Base-by-base conservation (phyloP, 495 filamentous ascomycete species). In the Penicillium lividum region DNA sequence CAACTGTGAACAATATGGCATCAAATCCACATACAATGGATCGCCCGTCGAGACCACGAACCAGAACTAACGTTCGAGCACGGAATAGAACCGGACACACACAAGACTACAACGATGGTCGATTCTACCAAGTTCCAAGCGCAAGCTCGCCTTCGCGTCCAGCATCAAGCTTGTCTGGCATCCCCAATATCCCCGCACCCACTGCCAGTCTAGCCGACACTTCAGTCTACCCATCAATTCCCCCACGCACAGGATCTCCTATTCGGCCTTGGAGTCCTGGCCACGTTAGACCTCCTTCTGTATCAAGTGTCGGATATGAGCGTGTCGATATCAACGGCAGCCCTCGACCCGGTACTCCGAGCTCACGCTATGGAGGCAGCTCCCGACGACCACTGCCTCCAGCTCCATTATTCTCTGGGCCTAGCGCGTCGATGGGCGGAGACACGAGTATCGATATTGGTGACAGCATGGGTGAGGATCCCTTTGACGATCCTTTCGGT, bases 331-430 rank as follows among this genome's bases (percentile, higher is more conserved):
- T 97, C 52, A 94, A 97, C 67, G 94, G 94, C 7, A 90, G 83
- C 40, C 93, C 94, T 8, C 77, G 94, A 58, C 94, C 94, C 11
- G 94, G 94, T 3, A 96, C 93, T 3, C 90, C 94, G 8, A 89
- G 91, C 4, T 91, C 90, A 38, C 81, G 84, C 64, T 97, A 97
- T 66, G 89, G 91, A 36, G 89, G 91, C 9, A 92, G 90, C 60
- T 89, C 91, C 7, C 82, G 90, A 48, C 80, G 90, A 58, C 93
- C 93, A n/a, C 73, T 97, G n/a, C 94, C 93, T 13, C 90, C 91
- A 3, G 91, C 92, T 30, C 94, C 93, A 5, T 75, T 93, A n/a
- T 97, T 96, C 64, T 80, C 86, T 4, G 76, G 70, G 18, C 69
- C 81, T 27, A 65, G 68, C 30, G 59, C 75, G 7, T 63, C 63